These are phyloP conservation scores for Rutstroemia sydowiana DNA, from an alignment of 2,329 filamentous ascomycete genomes.

Conservation along the genomic window DNA sequence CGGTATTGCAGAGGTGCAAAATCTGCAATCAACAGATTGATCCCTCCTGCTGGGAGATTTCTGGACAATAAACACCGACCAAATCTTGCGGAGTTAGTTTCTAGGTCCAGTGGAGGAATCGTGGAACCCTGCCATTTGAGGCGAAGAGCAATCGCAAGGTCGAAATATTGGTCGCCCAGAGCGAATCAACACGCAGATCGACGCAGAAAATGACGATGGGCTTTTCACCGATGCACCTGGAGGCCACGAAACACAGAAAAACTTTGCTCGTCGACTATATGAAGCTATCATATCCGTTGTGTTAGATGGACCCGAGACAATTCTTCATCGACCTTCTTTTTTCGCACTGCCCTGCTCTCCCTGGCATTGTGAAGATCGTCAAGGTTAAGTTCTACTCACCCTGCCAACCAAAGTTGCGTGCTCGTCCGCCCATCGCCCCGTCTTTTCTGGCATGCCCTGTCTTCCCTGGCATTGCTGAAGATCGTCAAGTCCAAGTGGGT, in stretches of 20 bases:
- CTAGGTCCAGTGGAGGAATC: no score
- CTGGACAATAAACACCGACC: not conserved
- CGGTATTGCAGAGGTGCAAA: not conserved
- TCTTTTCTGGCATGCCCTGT: not conserved
- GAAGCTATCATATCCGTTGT: slow-evolving; percentile 15
- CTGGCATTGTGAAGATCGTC: no score
- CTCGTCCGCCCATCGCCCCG: not conserved
- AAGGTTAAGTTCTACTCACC: no score
- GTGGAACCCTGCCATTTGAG: no score
- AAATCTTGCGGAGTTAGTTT: no score
- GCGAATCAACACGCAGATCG: not conserved
- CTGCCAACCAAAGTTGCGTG: not conserved
- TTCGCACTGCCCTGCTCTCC: no score
- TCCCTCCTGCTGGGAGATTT: not conserved
- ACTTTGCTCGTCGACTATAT: slow-evolving; percentile 10
- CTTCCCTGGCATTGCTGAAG: no score
- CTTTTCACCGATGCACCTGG: not conserved
- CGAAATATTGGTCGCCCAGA: not conserved
- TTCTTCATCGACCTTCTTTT: no score
- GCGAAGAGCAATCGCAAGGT: no score
- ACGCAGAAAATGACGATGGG: not conserved
- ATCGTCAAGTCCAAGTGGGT: no score
- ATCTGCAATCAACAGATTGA: not conserved
- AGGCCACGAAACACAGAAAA: not conserved
- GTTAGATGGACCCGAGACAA: not conserved